Conservation (phyloP, 768 basidiomycete species). For the Mycena olivaceomarginata region DNA sequence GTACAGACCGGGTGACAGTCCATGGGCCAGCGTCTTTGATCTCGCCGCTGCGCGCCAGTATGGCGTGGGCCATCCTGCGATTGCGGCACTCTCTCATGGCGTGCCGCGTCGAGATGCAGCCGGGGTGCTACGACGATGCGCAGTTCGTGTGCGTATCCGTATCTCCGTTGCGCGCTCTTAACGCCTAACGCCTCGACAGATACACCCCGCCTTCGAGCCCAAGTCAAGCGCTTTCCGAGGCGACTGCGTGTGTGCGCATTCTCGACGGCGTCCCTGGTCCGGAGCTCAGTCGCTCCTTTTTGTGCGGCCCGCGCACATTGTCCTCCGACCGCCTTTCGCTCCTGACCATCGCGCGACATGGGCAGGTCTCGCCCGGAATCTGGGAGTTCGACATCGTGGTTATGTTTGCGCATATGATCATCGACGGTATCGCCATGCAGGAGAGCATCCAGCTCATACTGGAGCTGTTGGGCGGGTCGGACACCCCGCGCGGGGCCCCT, state of each 20-base stretch:
- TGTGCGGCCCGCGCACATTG: conserved; percentile 73
- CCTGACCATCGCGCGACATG: conserved; percentile 56
- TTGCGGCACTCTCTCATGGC: conserved; percentile 71
- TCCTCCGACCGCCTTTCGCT: conserved; percentile 66
- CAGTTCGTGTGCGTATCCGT: conserved; percentile 65
- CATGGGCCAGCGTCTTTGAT: conserved; percentile 58
- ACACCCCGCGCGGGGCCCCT: conserved; percentile 6
- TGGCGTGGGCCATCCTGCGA: conserved; percentile 73
- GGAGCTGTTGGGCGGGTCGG: conserved; percentile 59
- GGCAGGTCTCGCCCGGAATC: conserved; percentile 28
- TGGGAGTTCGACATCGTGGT: conserved; percentile 68
- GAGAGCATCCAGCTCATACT: conserved; percentile 73
- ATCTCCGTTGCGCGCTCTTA: background rate
- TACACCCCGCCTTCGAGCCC: conserved; percentile 60
- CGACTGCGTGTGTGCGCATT: conserved; percentile 47
- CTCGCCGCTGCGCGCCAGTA: conserved; percentile 58
- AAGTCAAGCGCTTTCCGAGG: conserved; percentile 59
- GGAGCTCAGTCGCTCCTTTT: conserved; percentile 66
- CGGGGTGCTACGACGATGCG: conserved; percentile 63
- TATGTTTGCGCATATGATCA: conserved; percentile 73
- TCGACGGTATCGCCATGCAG: conserved; percentile 77
- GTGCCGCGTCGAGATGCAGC: conserved; percentile 60
- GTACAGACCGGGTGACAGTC: conserved; percentile 66
- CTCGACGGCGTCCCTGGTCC: conserved; percentile 9
- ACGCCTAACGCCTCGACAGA: conserved; percentile 46